Percentiles rank a stretch among this genome's conserved stretches.
Evolutionary conservation across 345 rosid species (phyloP).

Genomic region (Hibiscus syriacus): DNA sequence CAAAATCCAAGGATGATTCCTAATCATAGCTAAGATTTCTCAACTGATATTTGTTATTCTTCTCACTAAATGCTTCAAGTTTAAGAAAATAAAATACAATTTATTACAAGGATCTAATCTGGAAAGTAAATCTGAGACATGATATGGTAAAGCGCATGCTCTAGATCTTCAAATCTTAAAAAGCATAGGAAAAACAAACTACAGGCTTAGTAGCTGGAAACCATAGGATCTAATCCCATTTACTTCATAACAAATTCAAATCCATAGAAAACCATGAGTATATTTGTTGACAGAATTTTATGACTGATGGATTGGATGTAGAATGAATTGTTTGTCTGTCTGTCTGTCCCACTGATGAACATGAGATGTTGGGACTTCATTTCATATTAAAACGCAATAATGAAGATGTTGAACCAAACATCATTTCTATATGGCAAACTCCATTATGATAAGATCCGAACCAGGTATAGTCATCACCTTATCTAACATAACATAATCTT

Average conservation of each 20-base stretch:
- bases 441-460: too few relatives aligned
- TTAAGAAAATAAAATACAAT: too few relatives aligned
- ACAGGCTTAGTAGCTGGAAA: not conserved
- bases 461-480: too few relatives aligned
- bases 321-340: not conserved
- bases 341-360: conserved; percentile 5
- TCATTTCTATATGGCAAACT: too few relatives aligned
- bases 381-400: not conserved
- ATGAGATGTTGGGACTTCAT: conserved; percentile 5
- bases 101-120: too few relatives aligned
- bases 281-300: not conserved
- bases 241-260: not conserved
- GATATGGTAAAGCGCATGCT: not conserved
- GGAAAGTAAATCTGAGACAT: not conserved
- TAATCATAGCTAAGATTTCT: not conserved
- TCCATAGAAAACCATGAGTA: not conserved
- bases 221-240: not conserved
- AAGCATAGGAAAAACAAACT: not conserved
- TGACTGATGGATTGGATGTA: not conserved
- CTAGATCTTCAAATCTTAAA: not conserved
- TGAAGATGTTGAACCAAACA: not conserved
- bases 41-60: too few relatives aligned
- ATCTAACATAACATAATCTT: too few relatives aligned
- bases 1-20: not conserved
- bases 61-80: too few relatives aligned